Evolutionary conservation across 2,329 filamentous ascomycete species (phyloP), one percentile per base, ranked within the genome.

Genomic region (Aspergillus sergii): DNA sequence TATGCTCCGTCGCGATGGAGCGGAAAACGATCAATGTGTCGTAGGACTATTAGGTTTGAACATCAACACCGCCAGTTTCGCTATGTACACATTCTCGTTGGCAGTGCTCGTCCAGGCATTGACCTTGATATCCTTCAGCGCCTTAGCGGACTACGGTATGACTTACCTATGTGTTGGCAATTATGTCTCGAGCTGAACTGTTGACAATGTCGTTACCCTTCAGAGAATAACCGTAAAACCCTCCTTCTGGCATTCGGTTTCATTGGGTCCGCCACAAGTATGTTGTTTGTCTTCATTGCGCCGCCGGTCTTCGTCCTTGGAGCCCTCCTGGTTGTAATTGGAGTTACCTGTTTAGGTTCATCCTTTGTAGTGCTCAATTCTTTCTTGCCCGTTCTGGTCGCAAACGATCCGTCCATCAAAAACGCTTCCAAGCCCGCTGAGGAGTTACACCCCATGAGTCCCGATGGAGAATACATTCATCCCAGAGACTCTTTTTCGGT

Each of bases 331-430:
- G 93, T 93, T 21, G 91, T 97, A 64, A 82, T 97, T 48, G 91
- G 93, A 21, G 96, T 97, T 72, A 94, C 91, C 1, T 93, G 91
- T 48, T 93, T 96, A 67, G 94, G 94, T 7, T 92, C 93, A 4
- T 96, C 92, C 0, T 97, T 96, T 73, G 94, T 97, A 3, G 84
- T 97, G 6, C 82, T 97, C 30, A 97, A 97, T 78, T 96, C 93
- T 0, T 97, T 96, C 70, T 83, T 97, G 30, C 94, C 94, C 0
- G 83, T 97, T 3, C 84, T 97, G 3, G 94, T 97, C 61, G 86
- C 93, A 51, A 89, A 95, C 71, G 92, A 97, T 75, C 88, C 91
- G 1, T 80, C 79, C 0, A 74, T 84, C 14, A 77, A 77, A 59
- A 73, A 72, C 19, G 60, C 66, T 1, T 19, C 36, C n/a, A 64